Base-by-base conservation (phyloP, 106 monocot species). In the Xerophyta viscosa region DNA sequence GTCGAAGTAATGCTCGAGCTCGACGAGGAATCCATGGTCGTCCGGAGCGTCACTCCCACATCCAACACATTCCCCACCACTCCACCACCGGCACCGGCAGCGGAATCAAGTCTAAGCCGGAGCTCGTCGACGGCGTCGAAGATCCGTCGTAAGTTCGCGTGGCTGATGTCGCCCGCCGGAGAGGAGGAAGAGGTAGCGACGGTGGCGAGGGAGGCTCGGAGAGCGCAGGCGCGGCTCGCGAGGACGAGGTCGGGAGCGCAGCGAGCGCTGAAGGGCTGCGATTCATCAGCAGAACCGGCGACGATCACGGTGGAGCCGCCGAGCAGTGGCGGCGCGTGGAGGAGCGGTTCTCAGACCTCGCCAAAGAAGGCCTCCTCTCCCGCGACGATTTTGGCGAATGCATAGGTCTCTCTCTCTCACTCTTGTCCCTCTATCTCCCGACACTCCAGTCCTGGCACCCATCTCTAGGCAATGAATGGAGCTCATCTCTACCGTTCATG, bases 371-470 rank as follows among this genome's bases (percentile, higher is more conserved):
- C 0, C 52, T 81, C 36, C 81, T 91, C 58, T 66, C 67, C 27
- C 67, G 91, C 29, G 78, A 85, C n/a, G 71, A 85, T 56, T 91
- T 91, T 57, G 91, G 81, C 25, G 85, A 91, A 60, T 91, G 91
- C 59, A 91, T 91, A 26, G 81, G 81, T 82, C 29, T 43, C 24
- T 21, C 15, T 25, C 8, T n/a, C n/a, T n/a, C n/a, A n/a, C n/a
- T n/a, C n/a, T n/a, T n/a, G n/a, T n/a, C n/a, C n/a, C n/a, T n/a
- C n/a, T n/a, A n/a, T n/a, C n/a, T n/a, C n/a, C n/a, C n/a, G n/a
- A n/a, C n/a, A n/a, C n/a, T n/a, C n/a, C n/a, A n/a, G n/a, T n/a
- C n/a, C n/a, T n/a, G n/a, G n/a, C n/a, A n/a, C n/a, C n/a, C n/a
- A n/a, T n/a, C n/a, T n/a, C n/a, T n/a, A n/a, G n/a, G n/a, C n/a